phyloP scores from a whole-genome alignment of 495 filamentous ascomycete species.

The Podospora didyma region DNA sequence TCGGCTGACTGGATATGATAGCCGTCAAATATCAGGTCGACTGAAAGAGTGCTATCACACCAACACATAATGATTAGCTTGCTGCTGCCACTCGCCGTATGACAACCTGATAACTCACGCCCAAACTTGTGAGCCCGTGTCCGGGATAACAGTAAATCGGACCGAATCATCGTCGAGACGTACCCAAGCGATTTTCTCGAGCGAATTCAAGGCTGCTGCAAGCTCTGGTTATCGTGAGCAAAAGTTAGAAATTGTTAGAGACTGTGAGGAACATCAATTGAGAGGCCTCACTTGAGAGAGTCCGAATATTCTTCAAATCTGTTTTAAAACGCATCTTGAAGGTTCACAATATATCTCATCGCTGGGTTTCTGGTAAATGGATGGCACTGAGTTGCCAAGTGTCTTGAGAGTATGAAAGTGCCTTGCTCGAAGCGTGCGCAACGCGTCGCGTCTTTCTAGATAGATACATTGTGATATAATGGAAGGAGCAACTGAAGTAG shows the following conservation, averaged over 20 bases:
- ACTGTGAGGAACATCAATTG: neutral
- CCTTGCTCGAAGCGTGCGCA: too few species aligned
- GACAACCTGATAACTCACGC: constrained; percentile 72
- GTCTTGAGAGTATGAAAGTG: too few species aligned
- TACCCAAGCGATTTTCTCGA: constrained; percentile 92
- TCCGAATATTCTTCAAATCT: constrained; percentile 73
- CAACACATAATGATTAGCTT: neutral
- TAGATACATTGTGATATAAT: neutral
- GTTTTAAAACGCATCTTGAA: constrained; percentile 73
- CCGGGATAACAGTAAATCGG: constrained; percentile 92
- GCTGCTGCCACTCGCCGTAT: neutral
- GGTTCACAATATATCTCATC: neutral
- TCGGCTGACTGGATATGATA: constrained; percentile 84
- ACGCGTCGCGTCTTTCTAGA: too few species aligned
- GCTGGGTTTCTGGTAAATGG: too few species aligned
- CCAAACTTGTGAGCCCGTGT: constrained; percentile 94
- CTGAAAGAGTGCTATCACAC: constrained; percentile 43
- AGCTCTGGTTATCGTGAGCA: constrained; percentile 59
- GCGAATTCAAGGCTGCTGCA: constrained; percentile 74
- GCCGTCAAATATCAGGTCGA: constrained; percentile 83
- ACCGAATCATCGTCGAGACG: constrained; percentile 79
- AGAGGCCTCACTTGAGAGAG: constrained; percentile 68
- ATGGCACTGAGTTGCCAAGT: too few species aligned
- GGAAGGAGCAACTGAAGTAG: neutral
- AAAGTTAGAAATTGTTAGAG: constrained; percentile 4